Percentiles rank a stretch among this genome's conserved stretches.
Conservation (phyloP, 1,284 basidiomycete genomes). For the Termitomyces sp. region DNA sequence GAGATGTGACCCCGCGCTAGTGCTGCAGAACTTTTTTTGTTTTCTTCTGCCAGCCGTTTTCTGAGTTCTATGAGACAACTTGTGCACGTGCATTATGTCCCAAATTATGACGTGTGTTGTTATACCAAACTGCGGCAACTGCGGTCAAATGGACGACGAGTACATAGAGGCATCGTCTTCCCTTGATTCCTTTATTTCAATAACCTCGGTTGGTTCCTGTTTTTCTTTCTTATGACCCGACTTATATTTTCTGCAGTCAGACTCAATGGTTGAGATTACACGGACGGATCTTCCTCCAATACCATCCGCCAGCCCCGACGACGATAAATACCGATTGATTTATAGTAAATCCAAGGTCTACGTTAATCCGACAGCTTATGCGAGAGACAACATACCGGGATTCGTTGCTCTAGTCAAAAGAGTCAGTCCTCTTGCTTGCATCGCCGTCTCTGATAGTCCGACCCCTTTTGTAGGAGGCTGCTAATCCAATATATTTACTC, state of each 20-base stretch:
- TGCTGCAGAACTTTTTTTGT: background rate
- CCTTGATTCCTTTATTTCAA: slow-evolving; percentile 32
- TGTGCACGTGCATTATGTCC: slow-evolving; percentile 13
- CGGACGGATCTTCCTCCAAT: slow-evolving; percentile 27
- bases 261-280: slow-evolving; percentile 80
- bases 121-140: slow-evolving; percentile 12
- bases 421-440: slow-evolving; percentile 36
- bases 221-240: background rate
- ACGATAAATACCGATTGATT: slow-evolving; percentile 66
- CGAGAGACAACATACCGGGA: slow-evolving; percentile 89
- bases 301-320: slow-evolving; percentile 33
- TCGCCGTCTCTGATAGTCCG: slow-evolving; percentile 5
- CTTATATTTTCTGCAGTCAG: slow-evolving; percentile 31
- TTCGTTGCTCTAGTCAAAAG: slow-evolving; percentile 86
- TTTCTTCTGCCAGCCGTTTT: background rate
- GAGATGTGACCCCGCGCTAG: background rate
- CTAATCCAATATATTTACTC: slow-evolving; percentile 69
- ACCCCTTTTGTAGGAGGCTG: slow-evolving; percentile 50
- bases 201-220: slow-evolving; percentile 22
- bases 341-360: slow-evolving; percentile 92
- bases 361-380: slow-evolving; percentile 89
- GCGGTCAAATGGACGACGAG: slow-evolving; percentile 17
- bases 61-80: background rate
- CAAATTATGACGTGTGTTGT: slow-evolving; percentile 9
- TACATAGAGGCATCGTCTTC: slow-evolving; percentile 28